Conservation (phyloP, 2,329 filamentous ascomycete genomes). For the Cryphonectria naterciae region DNA sequence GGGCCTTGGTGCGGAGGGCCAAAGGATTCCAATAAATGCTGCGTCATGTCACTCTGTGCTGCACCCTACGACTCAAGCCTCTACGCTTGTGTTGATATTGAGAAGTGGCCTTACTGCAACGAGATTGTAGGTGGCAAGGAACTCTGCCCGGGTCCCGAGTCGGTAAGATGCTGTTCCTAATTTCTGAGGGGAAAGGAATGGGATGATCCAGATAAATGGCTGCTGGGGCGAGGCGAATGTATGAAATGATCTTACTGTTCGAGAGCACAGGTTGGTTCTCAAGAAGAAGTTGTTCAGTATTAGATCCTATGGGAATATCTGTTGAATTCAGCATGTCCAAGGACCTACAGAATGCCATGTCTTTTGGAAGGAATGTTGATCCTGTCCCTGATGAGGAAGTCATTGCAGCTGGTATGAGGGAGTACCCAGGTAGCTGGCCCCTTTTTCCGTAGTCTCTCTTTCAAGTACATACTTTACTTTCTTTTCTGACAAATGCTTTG, state of each 20-base stretch:
- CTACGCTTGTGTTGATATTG: constrained; percentile 7
- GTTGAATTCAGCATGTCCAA: neutral
- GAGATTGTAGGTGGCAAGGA: constrained; percentile 5
- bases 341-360: neutral
- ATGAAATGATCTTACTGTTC: neutral
- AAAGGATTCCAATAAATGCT: neutral
- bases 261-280: neutral
- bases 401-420: neutral
- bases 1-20: constrained; percentile 3
- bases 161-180: neutral
- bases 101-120: constrained; percentile 8
- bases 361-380: neutral
- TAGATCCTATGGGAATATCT: neutral
- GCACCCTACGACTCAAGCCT: neutral
- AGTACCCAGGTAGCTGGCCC: too few relatives aligned
- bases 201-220: neutral
- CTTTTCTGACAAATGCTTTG: neutral
- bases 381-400: neutral
- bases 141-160: neutral
- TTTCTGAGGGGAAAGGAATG: neutral
- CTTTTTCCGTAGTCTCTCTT: too few relatives aligned
- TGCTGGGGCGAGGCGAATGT: neutral
- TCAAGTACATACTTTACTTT: neutral
- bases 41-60: constrained; percentile 4
- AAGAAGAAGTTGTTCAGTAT: neutral